Evolutionary conservation across 805 yeast genomes (phyloP).

Genomic region (Kuraishia hungarica): DNA sequence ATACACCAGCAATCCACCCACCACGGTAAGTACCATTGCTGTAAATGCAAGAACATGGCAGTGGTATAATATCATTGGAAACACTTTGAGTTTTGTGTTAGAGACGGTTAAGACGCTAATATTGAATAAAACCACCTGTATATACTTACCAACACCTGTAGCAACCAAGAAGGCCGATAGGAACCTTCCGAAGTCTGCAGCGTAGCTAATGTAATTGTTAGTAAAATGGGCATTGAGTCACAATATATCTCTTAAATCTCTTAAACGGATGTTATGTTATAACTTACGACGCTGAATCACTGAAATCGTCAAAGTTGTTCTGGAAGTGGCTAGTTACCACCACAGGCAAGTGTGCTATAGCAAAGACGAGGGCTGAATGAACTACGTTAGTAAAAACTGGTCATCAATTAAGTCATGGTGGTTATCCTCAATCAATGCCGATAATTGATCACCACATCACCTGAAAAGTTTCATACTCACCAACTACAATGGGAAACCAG

Average conservation of each 20-base stretch:
- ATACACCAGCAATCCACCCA: slow-evolving; percentile 82
- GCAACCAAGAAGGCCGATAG: slow-evolving; percentile 68
- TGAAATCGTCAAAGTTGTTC: slow-evolving; percentile 42
- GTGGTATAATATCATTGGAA: slow-evolving; percentile 75
- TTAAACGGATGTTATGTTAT: slow-evolving; percentile 18
- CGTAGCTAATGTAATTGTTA: slow-evolving; percentile 21
- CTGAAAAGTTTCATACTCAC: slow-evolving; percentile 28
- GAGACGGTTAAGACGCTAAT: no score
- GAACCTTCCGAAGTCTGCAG: slow-evolving; percentile 76
- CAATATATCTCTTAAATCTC: slow-evolving; percentile 16
- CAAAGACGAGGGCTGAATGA: slow-evolving; percentile 37
- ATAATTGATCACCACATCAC: background rate
- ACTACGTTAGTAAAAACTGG: background rate
- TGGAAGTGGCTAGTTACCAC: slow-evolving; percentile 41
- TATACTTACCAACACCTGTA: slow-evolving; percentile 46
- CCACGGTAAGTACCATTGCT: slow-evolving; percentile 69
- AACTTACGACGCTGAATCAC: slow-evolving; percentile 36
- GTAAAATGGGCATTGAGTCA: background rate
- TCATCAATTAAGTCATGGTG: background rate
- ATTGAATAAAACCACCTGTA: background rate
- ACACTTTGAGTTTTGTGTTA: slow-evolving; percentile 17
- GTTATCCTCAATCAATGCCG: background rate
- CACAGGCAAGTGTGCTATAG: slow-evolving; percentile 67
- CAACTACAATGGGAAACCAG: slow-evolving; percentile 82
- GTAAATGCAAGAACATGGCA: slow-evolving; percentile 57